Evolutionary conservation across 2,329 filamentous ascomycete genomes (phyloP), one percentile per base, ranked within the genome.

Genomic region (Cryphonectria carpinicola): DNA sequence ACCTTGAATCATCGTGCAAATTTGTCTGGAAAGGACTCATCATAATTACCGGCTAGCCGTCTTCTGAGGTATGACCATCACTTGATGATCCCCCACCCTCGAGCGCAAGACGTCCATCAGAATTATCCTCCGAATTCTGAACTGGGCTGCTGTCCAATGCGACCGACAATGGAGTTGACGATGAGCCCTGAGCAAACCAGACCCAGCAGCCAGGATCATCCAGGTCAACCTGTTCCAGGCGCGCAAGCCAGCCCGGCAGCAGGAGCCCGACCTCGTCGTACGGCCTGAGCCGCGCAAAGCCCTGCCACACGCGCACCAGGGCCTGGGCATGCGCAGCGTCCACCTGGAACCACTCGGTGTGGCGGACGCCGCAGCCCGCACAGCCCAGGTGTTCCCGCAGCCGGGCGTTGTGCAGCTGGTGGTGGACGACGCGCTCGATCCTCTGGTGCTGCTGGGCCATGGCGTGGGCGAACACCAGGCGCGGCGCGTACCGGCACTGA

Each of bases 311-410:
- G 3, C 56, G 71, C 11, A 79, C 71, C 1, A 70, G 52, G 1
- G 62, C 67, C n/a, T 66, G 64, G 0, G 77, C 78, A 19, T 67
- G 69, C 0, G 58, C 56, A 7, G 17, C 66, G 7, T 69, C 69
- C 14, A 77, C 73, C 22, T 74, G 69, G 67, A 80, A 80, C 76
- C 78, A 80, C 69, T 80, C 79, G 0, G 67, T 19, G 25, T 79
- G 79, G 14, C 62, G 25, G 3, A 37, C 8, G 2, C 66, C 54
- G 58, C 79, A 80, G 13, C 63, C 67, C 0, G 74, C 72, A 25
- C 79, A 80, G 14, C 65, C 62, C 6, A 17, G 64, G 32, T 49
- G 43, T 37, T 80, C 78, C 19, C 73, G 68, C 69, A 74, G 73
- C 1, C 77, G 74, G n/a, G 73, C 52, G 60, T 77, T 77, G 28